Percentiles rank a stretch among this genome's conserved stretches.
Conservation (phyloP, 768 basidiomycete genomes). For the Serendipita vermifera region DNA sequence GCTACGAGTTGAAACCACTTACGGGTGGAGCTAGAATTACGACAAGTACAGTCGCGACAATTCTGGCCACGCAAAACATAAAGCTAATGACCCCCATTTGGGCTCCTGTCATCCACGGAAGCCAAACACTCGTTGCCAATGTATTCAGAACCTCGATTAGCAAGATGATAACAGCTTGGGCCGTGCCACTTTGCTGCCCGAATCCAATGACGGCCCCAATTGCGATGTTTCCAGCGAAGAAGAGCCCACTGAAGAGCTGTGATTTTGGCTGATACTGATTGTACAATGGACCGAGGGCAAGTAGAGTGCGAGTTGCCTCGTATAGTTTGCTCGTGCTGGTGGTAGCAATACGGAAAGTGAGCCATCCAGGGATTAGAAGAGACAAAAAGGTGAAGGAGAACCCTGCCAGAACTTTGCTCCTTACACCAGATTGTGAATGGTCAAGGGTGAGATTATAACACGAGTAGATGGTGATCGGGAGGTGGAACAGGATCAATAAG, state of each 20-base stretch:
- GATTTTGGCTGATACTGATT: conserved; percentile 88
- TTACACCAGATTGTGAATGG: conserved; percentile 23
- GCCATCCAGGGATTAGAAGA: conserved; percentile 56
- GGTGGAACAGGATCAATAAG: conserved; percentile 82
- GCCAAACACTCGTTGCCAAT: conserved; percentile 81
- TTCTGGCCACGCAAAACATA: conserved; percentile 80
- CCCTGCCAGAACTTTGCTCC: conserved; percentile 54
- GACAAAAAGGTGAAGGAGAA: conserved; percentile 72
- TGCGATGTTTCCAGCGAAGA: conserved; percentile 70
- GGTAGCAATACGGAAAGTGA: conserved; percentile 64
- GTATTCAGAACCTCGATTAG: conserved; percentile 80
- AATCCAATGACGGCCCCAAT: conserved; percentile 80
- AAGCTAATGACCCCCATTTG: conserved; percentile 96
- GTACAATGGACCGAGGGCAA: conserved; percentile 84
- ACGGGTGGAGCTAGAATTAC: conserved; percentile 86
- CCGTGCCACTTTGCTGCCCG: conserved; percentile 79
- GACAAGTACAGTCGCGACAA: conserved; percentile 77
- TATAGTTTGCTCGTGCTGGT: conserved; percentile 85
- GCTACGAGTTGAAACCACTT: conserved; percentile 24
- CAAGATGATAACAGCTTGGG: conserved; percentile 82
- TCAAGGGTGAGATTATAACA: conserved; percentile 51
- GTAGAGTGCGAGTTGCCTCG: conserved; percentile 84
- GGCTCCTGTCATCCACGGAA: conserved; percentile 93
- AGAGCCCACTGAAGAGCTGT: conserved; percentile 71
- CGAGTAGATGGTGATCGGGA: conserved; percentile 87